phyloP scores from a whole-genome alignment of 805 yeast species.

The Aciculoconidium aculeatum region DNA sequence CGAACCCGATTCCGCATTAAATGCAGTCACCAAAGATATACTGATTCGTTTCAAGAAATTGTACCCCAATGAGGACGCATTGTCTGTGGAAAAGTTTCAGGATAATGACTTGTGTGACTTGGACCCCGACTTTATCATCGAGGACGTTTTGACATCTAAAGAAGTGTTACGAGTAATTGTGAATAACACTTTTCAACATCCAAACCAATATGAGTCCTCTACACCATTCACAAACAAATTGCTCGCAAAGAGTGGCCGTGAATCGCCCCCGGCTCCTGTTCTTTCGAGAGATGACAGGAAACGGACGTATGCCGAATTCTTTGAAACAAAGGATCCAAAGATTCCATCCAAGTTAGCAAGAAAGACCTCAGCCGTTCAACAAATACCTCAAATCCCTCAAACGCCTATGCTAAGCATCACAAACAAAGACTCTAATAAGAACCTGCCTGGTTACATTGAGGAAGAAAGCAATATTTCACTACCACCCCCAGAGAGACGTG shows the following conservation, averaged over 20 bases:
- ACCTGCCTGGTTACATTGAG: conserved; percentile 7
- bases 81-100: conserved; percentile 57
- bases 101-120: conserved; percentile 66
- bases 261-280: conserved; percentile 20
- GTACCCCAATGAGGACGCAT: conserved; percentile 56
- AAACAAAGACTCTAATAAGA: conserved; percentile 1
- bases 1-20: conserved; percentile 39
- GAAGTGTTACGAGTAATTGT: conserved; percentile 32
- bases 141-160: conserved; percentile 51
- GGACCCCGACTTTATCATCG: conserved; percentile 68
- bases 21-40: conserved; percentile 49
- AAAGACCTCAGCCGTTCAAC: conserved; percentile 1
- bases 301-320: conserved; percentile 15
- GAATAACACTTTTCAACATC: conserved; percentile 16
- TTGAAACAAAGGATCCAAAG: conserved; percentile 18
- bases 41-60: conserved; percentile 50
- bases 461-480: conserved; percentile 21
- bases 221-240: conserved; percentile 1
- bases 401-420: too few relatives aligned
- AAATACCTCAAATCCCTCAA: conserved; percentile 6
- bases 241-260: conserved; percentile 16
- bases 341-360: conserved; percentile 16
- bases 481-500: conserved; percentile 29
- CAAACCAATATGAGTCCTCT: not conserved
- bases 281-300: conserved; percentile 12